Conservation (phyloP, 2,329 filamentous ascomycete species). For the Capronia epimyces region DNA sequence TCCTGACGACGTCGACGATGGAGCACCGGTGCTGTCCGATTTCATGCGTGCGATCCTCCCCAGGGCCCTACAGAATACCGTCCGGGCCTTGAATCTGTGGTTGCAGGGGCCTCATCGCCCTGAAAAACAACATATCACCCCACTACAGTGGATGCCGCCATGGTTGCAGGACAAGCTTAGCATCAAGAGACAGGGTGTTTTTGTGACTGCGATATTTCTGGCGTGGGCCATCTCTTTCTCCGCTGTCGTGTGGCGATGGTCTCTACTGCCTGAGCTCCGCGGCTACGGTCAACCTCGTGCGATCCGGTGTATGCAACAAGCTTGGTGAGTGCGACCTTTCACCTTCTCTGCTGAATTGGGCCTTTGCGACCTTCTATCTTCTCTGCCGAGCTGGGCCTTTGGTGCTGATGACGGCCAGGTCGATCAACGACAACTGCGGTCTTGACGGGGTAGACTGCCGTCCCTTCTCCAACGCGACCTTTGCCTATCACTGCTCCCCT, state of each 20-base stretch:
- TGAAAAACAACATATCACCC: neutral
- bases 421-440: conserved; percentile 40
- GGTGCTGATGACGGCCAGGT: conserved; percentile 3
- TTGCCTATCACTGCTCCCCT: conserved; percentile 56
- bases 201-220: neutral
- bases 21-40: neutral
- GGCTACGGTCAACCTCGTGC: neutral
- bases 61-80: neutral
- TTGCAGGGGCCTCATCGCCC: neutral
- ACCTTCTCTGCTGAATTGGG: neutral
- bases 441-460: conserved; percentile 53
- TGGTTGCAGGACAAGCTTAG: neutral
- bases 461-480: conserved; percentile 50
- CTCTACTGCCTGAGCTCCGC: neutral
- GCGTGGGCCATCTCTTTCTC: neutral
- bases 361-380: neutral
- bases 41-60: neutral
- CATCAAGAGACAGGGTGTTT: neutral
- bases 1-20: neutral
- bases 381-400: neutral
- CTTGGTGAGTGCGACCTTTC: neutral
- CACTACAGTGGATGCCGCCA: neutral
- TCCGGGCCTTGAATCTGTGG: neutral
- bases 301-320: neutral
- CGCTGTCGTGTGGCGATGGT: neutral